A percentile compares a stretch with the other conserved stretches of the same genome.
Conservation (phyloP, 1,139 yeast genomes). For the Kodamaea arcana region DNA sequence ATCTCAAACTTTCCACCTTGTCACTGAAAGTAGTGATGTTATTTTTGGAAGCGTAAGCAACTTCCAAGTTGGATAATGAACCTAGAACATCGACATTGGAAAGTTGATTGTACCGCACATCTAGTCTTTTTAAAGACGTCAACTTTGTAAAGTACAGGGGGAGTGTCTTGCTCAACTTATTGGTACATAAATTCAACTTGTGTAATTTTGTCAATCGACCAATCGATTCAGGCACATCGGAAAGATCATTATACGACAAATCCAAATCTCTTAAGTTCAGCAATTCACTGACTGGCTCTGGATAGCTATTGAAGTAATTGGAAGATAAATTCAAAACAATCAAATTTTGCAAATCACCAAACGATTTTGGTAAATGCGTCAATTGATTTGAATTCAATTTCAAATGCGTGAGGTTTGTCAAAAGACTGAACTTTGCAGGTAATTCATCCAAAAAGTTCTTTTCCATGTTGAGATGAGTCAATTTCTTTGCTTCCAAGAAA, state of each 20-base stretch:
- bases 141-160: slow-evolving; percentile 54
- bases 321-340: slow-evolving; percentile 72
- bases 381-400: slow-evolving; percentile 73
- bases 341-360: slow-evolving; percentile 54
- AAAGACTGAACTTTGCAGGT: slow-evolving; percentile 54
- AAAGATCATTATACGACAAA: slow-evolving; percentile 74
- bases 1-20: slow-evolving; percentile 53
- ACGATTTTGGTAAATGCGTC: slow-evolving; percentile 57
- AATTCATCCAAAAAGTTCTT: slow-evolving; percentile 68
- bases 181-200: slow-evolving; percentile 72
- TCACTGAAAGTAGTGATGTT: slow-evolving; percentile 69
- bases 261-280: slow-evolving; percentile 64
- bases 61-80: slow-evolving; percentile 63
- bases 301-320: slow-evolving; percentile 67
- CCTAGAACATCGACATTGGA: slow-evolving; percentile 62
- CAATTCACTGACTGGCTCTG: slow-evolving; percentile 65
- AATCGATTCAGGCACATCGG: slow-evolving; percentile 57
- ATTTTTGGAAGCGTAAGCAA: slow-evolving; percentile 73
- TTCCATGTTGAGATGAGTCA: slow-evolving; percentile 71
- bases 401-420: slow-evolving; percentile 52
- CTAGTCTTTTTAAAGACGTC: slow-evolving; percentile 63
- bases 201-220: slow-evolving; percentile 57
- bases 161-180: slow-evolving; percentile 54
- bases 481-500: slow-evolving; percentile 61
- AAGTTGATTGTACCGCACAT: slow-evolving; percentile 71